These are phyloP conservation scores for Yamadazyma nakazawae DNA, from an alignment of 805 yeast genomes.

Conservation along the genomic window DNA sequence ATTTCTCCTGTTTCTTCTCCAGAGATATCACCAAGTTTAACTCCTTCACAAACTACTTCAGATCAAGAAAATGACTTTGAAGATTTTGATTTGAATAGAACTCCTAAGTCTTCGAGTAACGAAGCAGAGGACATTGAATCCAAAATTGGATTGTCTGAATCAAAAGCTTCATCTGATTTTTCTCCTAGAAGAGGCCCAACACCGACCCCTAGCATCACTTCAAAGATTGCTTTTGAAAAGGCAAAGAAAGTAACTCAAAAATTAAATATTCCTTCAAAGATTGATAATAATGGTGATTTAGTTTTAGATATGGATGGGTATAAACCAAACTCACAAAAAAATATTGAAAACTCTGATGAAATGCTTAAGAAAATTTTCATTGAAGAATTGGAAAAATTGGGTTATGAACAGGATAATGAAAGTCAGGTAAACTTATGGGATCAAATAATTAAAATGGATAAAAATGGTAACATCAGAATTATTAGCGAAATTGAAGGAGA, in stretches of 20 bases:
- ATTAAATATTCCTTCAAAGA: constrained; percentile 81
- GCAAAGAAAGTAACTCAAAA: constrained; percentile 63
- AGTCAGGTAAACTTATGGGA: constrained; percentile 29
- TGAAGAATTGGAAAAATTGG: constrained; percentile 57
- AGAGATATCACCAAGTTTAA: constrained; percentile 28
- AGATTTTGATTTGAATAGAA: constrained; percentile 29
- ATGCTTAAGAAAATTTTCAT: constrained; percentile 66
- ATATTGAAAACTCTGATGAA: constrained; percentile 72
- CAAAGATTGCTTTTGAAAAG: constrained; percentile 50
- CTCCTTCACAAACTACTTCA: constrained; percentile 14
- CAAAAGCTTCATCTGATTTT: constrained; percentile 10
- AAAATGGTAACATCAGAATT: constrained; percentile 66
- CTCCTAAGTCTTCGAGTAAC: background rate
- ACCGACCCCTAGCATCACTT: constrained; percentile 24
- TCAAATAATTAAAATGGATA: constrained; percentile 48
- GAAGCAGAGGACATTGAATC: constrained; percentile 27
- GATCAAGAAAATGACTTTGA: constrained; percentile 27
- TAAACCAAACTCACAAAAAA: constrained; percentile 73
- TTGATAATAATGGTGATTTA: constrained; percentile 86
- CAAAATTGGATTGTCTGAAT: constrained; percentile 23
- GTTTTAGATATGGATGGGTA: constrained; percentile 94
- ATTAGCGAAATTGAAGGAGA: constrained; percentile 32
- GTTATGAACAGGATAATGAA: constrained; percentile 12
- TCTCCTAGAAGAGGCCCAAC: constrained; percentile 18
- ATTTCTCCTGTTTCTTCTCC: constrained; percentile 68